These are phyloP conservation scores for Sugiyamaella grinbergsii DNA, from an alignment of 1,139 yeast genomes.

Conservation along the genomic window DNA sequence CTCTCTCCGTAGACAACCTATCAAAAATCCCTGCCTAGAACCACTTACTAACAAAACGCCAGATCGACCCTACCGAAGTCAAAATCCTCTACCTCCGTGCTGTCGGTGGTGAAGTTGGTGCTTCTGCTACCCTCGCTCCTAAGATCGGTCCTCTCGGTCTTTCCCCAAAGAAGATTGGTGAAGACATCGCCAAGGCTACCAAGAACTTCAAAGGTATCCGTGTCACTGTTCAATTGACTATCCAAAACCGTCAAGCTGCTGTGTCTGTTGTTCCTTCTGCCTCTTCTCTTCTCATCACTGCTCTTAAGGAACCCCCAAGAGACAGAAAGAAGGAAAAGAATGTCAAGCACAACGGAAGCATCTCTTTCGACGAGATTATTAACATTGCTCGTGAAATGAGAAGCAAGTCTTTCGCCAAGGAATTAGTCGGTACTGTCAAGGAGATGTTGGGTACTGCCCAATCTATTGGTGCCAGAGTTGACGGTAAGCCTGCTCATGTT, in stretches of 20 bases:
- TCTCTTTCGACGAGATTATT: constrained; percentile 93
- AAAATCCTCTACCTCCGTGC: constrained; percentile 99
- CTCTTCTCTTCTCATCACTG: constrained; percentile 97
- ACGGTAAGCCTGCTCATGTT: constrained; percentile 99
- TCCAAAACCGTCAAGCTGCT: constrained; percentile 99
- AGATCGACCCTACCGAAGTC: constrained; percentile 98
- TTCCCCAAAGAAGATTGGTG: constrained; percentile 99
- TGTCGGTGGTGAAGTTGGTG: constrained; percentile 99
- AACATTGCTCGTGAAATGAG: constrained; percentile 98
- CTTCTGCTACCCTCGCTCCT: constrained; percentile 99
- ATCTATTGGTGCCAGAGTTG: constrained; percentile 98
- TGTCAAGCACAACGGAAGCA: constrained; percentile 99
- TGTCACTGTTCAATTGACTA: constrained; percentile 97
- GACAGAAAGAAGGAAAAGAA: constrained; percentile 99
- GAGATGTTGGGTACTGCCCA: constrained; percentile 99
- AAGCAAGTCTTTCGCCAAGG: constrained; percentile 98
- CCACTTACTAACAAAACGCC: constrained; percentile 5
- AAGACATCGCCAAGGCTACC: constrained; percentile 99
- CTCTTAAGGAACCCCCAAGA: constrained; percentile 99
- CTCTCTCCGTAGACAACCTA: background rate
- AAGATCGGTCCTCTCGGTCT: constrained; percentile 99
- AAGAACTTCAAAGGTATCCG: constrained; percentile 98
- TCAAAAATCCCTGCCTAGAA: too few species aligned
- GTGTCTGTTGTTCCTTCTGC: constrained; percentile 99
- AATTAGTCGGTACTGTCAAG: constrained; percentile 93